Percentiles rank a stretch among this genome's conserved stretches.
These are phyloP conservation scores for Ramaria rubella DNA, from an alignment of 768 basidiomycete species.

Conservation along the genomic window DNA sequence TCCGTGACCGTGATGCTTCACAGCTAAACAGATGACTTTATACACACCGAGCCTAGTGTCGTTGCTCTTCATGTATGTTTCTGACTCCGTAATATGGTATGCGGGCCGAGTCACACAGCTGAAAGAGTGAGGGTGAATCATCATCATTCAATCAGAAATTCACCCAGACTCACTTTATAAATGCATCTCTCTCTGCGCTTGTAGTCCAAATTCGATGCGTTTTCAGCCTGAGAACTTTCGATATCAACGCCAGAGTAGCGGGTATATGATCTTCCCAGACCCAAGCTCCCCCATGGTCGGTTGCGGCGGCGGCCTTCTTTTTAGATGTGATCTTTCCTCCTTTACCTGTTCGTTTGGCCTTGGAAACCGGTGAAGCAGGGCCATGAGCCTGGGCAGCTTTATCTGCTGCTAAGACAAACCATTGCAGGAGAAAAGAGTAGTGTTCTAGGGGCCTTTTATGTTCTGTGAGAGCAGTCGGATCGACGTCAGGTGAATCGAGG, in stretches of 20 bases:
- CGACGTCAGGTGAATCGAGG: slow-evolving; percentile 56
- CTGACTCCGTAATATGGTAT: slow-evolving; percentile 80
- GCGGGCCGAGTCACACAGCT: slow-evolving; percentile 87
- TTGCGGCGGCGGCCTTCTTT: slow-evolving; percentile 22
- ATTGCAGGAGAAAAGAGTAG: slow-evolving; percentile 87
- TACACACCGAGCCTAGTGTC: slow-evolving; percentile 70
- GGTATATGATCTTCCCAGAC: slow-evolving; percentile 77
- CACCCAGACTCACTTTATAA: slow-evolving; percentile 61
- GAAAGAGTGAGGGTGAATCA: too few relatives aligned
- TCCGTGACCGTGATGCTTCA: slow-evolving; percentile 83
- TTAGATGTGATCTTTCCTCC: slow-evolving; percentile 50
- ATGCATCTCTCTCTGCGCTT: slow-evolving; percentile 76
- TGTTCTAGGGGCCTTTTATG: slow-evolving; percentile 80
- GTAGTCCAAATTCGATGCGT: slow-evolving; percentile 87
- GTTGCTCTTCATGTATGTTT: slow-evolving; percentile 77
- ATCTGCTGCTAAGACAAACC: slow-evolving; percentile 82
- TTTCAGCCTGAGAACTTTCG: slow-evolving; percentile 60
- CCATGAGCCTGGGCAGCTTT: slow-evolving; percentile 48
- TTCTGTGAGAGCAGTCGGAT: slow-evolving; percentile 42
- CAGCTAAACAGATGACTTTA: slow-evolving; percentile 84
- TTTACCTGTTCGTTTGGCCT: slow-evolving; percentile 44
- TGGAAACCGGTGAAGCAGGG: slow-evolving; percentile 39
- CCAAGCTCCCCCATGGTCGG: slow-evolving; percentile 37
- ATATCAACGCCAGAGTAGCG: slow-evolving; percentile 57
- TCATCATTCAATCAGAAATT: slow-evolving; percentile 7